A percentile compares a stretch with the other conserved stretches of the same genome.
Conservation (phyloP, 139 green algal genomes). For the Chlorella sp. region DNA sequence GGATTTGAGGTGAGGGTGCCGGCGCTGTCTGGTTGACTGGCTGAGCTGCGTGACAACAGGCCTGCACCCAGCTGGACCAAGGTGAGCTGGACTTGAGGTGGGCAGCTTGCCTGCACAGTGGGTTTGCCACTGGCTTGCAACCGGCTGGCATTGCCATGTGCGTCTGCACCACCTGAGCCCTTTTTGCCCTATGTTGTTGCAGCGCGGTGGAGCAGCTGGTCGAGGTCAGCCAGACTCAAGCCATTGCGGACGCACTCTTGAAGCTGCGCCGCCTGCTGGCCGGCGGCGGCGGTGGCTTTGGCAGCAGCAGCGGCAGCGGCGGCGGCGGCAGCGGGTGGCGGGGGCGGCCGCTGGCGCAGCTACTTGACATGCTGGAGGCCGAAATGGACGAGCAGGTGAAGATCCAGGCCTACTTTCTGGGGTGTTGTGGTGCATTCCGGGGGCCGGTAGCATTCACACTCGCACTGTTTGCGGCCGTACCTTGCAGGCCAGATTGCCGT, state of each 20-base stretch:
- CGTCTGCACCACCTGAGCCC: too few relatives aligned
- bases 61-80: conserved; percentile 43
- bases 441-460: too few relatives aligned
- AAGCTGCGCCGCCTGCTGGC: conserved; percentile 10
- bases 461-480: too few relatives aligned
- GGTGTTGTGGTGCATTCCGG: too few relatives aligned
- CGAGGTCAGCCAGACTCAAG: conserved; percentile 42
- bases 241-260: conserved; percentile 7
- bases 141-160: too few relatives aligned
- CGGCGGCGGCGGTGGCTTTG: not conserved
- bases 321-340: not conserved
- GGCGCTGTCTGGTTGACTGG: too few relatives aligned
- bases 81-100: conserved; percentile 40
- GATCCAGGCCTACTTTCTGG: too few relatives aligned
- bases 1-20: conserved; percentile 35
- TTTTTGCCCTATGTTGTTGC: too few relatives aligned
- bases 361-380: conserved; percentile 13
- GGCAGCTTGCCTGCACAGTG: not conserved
- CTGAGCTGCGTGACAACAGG: conserved; percentile 3
- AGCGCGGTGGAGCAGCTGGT: conserved; percentile 67
- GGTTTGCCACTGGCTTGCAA: too few relatives aligned
- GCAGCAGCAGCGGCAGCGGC: not conserved
- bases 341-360: not conserved
- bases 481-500: too few relatives aligned
- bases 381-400: conserved; percentile 10